Percentiles rank a stretch among this genome's conserved stretches.
Conservation (phyloP, 352 stramenopile genomes). For the Sclerospora graminicola region DNA sequence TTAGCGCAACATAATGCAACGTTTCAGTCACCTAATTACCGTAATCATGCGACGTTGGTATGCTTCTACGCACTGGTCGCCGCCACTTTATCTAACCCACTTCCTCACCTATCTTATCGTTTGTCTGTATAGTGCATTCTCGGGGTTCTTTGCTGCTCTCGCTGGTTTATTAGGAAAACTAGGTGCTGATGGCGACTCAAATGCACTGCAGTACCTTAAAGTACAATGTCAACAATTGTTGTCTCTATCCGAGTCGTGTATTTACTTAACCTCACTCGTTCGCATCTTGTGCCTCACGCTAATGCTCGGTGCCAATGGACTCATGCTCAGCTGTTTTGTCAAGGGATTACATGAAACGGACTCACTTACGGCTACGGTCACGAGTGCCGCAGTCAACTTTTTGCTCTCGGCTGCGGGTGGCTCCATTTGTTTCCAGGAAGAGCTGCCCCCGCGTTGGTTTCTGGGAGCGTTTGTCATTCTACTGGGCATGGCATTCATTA, state of each 20-base stretch:
- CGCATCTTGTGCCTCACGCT: slow-evolving; percentile 47
- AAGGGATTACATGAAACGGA: slow-evolving; percentile 76
- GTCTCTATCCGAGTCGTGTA: slow-evolving; percentile 8
- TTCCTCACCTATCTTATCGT: background rate
- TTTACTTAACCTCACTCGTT: slow-evolving; percentile 9
- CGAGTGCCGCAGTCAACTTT: slow-evolving; percentile 73
- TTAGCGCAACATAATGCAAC: too few relatives aligned
- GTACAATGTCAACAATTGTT: slow-evolving; percentile 9
- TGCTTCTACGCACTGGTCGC: background rate
- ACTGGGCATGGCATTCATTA: slow-evolving; percentile 48
- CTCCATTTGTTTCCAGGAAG: slow-evolving; percentile 55
- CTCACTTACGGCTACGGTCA: slow-evolving; percentile 79
- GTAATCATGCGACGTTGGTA: slow-evolving; percentile 8
- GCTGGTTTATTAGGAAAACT: slow-evolving; percentile 57
- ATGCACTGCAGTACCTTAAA: slow-evolving; percentile 14
- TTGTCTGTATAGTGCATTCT: slow-evolving; percentile 27
- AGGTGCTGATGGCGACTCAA: slow-evolving; percentile 25
- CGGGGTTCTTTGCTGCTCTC: slow-evolving; percentile 41
- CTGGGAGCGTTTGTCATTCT: slow-evolving; percentile 63
- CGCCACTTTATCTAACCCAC: background rate
- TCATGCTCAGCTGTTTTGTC: slow-evolving; percentile 81
- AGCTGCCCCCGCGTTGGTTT: slow-evolving; percentile 65
- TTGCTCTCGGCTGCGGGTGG: slow-evolving; percentile 59
- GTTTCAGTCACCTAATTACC: too few relatives aligned
- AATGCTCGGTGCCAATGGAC: slow-evolving; percentile 60